Base-by-base conservation (phyloP, 768 basidiomycete genomes). In the Russula vinacea region DNA sequence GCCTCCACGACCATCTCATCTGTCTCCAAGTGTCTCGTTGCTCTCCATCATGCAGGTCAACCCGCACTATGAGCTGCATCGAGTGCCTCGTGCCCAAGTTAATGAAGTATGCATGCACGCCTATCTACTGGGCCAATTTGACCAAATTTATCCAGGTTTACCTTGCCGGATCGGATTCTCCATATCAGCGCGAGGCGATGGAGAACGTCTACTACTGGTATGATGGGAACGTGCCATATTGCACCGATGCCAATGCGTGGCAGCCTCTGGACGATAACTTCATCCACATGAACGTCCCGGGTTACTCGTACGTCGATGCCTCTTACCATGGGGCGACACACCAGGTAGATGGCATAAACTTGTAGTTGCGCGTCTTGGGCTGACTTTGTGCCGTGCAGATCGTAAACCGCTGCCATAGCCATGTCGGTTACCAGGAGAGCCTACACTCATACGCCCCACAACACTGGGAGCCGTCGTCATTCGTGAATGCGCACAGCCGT, bases 201-300 rank as follows among this genome's bases (percentile, higher is more conserved):
- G 49, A 65, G 26, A 61, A 65, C 10, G 60, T 61, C 40, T 57
- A 60, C 55, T 65, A 65, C 40, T 65, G 64, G 64, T 61, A 65
- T 17, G 64, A 65, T n/a, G 64, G 64, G 3, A 50, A 56, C 14
- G 47, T 65, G 13, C 64, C 64, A 57, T 65, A 56, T 52, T 65
- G 26, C 19, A 61, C 60, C 40, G 59, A 65, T 57, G 54, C 40
- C 8, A 51, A 59, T 22, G 39, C 55, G 42, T 61, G 40, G 40
- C 64, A 56, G 22, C 60, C 59, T 24, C 19, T 61, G 16, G 64
- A 65, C 40, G 64, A 65, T n/a, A 52, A 42, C 26, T 61, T 35
- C 40, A 17, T 52, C 39, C 55, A 60, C 14, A 29, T 56, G 58
- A 61, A 52, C 49, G 24, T 32, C 19, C 24, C 59, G 24, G 59